Evolutionary conservation across 2,329 filamentous ascomycete species (phyloP), one percentile per base, ranked within the genome.

Genomic region (Grosmannia huntii): DNA sequence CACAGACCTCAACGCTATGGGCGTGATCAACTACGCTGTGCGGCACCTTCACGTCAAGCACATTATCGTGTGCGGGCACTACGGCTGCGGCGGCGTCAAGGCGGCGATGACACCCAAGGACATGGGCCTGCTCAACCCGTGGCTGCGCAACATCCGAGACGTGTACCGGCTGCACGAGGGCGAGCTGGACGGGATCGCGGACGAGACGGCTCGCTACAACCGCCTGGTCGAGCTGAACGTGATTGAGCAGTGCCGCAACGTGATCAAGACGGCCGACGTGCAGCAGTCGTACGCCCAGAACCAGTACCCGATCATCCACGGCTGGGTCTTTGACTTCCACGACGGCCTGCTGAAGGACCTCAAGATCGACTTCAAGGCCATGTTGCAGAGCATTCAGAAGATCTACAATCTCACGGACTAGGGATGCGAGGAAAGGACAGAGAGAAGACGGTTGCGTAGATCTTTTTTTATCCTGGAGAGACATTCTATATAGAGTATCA

Each of bases 151-250:
- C 72, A 87, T 89, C 66, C 81, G 85, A 60, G 85, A 89, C 69
- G 84, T 89, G 59, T 88, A 89, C 72, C 77, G 85, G 12, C 75
- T 88, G 64, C 80, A 89, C 70, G 84, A 88, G 75, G 71, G 72
- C 57, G 85, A 90, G 75, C 78, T 90, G 23, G 84, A 87, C 70
- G 66, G 78, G 69, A 76, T 87, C 70, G 11, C 71, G 67, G 73
- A 85, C 73, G 75, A 79, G 72, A 66, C 76, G 9, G 77, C 79
- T 55, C 82, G 84, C 62, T 84, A 85, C 64, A 72, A 86, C 64
- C 85, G 85, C 62, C 75, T 96, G 59, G 87, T 90, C 55, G 89
- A 95, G 76, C 79, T 94, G 68, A 95, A 95, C 68, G 89, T 96
- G 54, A 71, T 84, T 46, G 82, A 87, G 71, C 86, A 90, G 68